Base-by-base conservation (phyloP, 129 eudicot species). In the Tanacetum coccineum region DNA sequence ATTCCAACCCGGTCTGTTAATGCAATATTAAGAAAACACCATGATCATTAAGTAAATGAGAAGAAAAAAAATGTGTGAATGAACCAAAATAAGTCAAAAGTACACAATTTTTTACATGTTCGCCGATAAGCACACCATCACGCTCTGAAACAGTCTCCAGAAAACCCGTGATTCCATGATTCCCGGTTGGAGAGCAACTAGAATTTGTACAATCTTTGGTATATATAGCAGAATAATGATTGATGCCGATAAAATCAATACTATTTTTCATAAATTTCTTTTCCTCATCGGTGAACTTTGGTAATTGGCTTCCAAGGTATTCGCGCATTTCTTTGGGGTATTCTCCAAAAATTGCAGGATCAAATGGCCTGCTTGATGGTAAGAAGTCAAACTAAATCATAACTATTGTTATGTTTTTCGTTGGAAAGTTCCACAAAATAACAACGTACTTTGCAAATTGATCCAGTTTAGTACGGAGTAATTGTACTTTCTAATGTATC, bases 271-370 rank as follows among this genome's bases (percentile, higher is more conserved):
- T 54, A 9, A 66, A 73, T 9, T 30, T 49, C n/a, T 13, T 79
- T 72, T 93, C 98, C 32, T 86, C 87, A 4, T 53, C 4, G 7
- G 89, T 71, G 81, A 93, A 93, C 15, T 42, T 59, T 8, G 96
- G 98, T 63, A 93, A 61, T 32, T 86, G 67, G 13, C 59, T 78
- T 66, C 95, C 91, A 10, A 56, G 87, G 62, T 70, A 74, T 12
- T 66, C 68, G 9, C 30, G 83, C 95, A 92, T 88, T 81, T 85
- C 89, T 56, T 79, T 64, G 26, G 98, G 98, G 73, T 88, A 93
- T 22, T 86, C 87, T 32, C 98, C 96, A 59, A 81, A 80, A 26
- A 88, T 70, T 40, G 90, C 42, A 6, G 98, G 95, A 79, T 91
- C 96, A 39, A 83, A 73, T 9, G 55, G 26, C 98, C 98, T 92